Conservation (phyloP, 176 grass and related monocot species). For the Saccharum officinarum region DNA sequence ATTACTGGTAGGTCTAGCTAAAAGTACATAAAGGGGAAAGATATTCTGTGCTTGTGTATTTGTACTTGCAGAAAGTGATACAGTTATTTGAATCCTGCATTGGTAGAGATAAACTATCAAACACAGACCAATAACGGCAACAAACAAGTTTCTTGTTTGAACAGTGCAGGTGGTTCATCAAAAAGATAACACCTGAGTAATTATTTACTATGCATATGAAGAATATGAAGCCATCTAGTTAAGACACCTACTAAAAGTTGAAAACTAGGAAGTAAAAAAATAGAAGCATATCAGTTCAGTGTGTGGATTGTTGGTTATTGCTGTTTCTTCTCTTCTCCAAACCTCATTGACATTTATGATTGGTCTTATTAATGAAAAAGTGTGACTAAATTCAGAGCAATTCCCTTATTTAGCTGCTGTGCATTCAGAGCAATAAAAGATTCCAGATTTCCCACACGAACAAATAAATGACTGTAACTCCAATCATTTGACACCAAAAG, state of each 20-base stretch:
- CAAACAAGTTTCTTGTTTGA: constrained; percentile 5
- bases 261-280: constrained; percentile 1
- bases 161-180: constrained; percentile 7
- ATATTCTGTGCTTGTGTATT: constrained; percentile 58
- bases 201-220: neutral
- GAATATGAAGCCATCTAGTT: constrained; percentile 13
- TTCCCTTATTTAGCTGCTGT: constrained; percentile 8
- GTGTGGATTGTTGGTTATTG: neutral
- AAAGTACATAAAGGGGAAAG: constrained; percentile 83
- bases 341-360: constrained; percentile 11
- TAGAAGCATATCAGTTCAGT: neutral
- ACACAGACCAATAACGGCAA: neutral
- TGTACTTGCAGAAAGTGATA: constrained; percentile 68
- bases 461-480: neutral
- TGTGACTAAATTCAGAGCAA: neutral
- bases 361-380: neutral
- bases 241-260: neutral
- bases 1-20: constrained; percentile 70
- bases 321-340: neutral
- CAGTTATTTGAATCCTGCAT: constrained; percentile 82
- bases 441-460: neutral
- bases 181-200: constrained; percentile 19
- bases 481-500: neutral
- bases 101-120: constrained; percentile 28
- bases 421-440: neutral